Conservation (phyloP, 2,329 filamentous ascomycete genomes). For the Trichoderma sp. region DNA sequence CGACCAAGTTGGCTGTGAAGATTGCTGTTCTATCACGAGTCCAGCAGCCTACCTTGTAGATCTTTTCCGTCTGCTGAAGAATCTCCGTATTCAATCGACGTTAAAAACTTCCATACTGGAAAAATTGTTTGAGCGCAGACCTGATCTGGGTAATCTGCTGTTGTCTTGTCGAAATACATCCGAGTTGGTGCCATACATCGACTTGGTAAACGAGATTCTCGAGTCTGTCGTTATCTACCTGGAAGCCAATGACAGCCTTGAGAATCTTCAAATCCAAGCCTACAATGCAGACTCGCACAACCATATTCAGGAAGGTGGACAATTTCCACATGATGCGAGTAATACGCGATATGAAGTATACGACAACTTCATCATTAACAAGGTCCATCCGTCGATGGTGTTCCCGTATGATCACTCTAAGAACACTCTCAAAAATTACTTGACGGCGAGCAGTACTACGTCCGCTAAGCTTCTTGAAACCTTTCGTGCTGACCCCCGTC, state of each 20-base stretch:
- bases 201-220: not conserved
- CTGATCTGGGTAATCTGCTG: not conserved
- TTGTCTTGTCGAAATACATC: not conserved
- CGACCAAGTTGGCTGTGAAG: not conserved
- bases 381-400: not conserved
- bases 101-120: not conserved
- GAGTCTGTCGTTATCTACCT: not conserved
- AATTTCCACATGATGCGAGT: not conserved
- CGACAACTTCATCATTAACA: not conserved
- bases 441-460: not conserved
- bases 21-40: not conserved
- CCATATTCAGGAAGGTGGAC: not conserved
- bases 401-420: not conserved
- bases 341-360: not conserved
- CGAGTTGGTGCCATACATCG: not conserved
- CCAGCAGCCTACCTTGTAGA: not conserved
- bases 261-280: not conserved
- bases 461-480: not conserved
- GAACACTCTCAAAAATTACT: not conserved
- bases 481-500: not conserved
- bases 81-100: not conserved
- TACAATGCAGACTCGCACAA: not conserved
- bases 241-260: not conserved
- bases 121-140: not conserved
- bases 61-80: not conserved